Base-by-base conservation (phyloP, 2,329 filamentous ascomycete genomes). In the Ascochyta koolunga region DNA sequence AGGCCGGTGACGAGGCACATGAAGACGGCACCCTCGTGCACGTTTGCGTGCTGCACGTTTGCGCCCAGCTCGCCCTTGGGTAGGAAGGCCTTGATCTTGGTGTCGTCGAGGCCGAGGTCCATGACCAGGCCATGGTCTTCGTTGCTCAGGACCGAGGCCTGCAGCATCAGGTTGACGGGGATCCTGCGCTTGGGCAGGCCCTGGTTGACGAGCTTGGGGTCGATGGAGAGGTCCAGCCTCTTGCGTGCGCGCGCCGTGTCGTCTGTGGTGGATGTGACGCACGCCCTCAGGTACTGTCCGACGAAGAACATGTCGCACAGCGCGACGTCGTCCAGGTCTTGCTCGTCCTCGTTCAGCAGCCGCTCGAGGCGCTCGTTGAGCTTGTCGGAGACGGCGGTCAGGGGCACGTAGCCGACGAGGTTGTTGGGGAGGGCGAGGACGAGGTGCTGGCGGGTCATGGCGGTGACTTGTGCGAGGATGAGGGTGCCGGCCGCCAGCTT, bases 71-170 rank as follows among this genome's bases (percentile, higher is more conserved):
- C 92, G 69, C 89, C 91, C 57, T 89, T 89, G 5, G 91, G 85
- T 69, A 99, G 82, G 77, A 99, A 99, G 2, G 90, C 95, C 59
- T 87, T 88, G 46, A 93, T 73, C 32, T 85, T 82, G 27, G 82
- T 78, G 47, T 86, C 85, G 31, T 86, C 81, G 6, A 98, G 79
- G 16, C 91, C 91, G 32, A 98, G 77, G 64, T 97, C 91, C 91
- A 99, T 96, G 50, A 98, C 85, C 53, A 95, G 83, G 58, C 95
- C 95, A 69, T 96, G 93, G 66, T 99, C 96, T 75, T 99, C 93
- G n/a, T 96, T 89, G 74, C 93, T 99, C 44, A 84, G 77, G 22
- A 99, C 88, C 0, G 92, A 89, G 2, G 92, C 93, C 82, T 98
- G 96, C 18, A 98, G 79, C 39, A 90, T 92, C 60, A 81, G 83